Evolutionary conservation across 2,329 filamentous ascomycete species (phyloP).

Genomic region (Alternaria ethzedia): DNA sequence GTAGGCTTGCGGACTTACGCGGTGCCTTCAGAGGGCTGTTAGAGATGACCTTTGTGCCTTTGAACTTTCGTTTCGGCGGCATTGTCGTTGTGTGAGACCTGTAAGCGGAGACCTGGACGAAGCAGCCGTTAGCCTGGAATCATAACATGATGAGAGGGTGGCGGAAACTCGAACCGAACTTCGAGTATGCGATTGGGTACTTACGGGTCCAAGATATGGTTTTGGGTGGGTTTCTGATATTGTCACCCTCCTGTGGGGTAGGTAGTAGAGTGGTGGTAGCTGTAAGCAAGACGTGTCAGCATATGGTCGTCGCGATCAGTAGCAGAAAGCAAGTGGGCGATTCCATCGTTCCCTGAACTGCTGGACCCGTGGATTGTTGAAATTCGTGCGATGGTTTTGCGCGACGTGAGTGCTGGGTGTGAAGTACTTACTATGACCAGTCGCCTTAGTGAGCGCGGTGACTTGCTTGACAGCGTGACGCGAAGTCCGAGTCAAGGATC

Average conservation of each 20-base stretch:
- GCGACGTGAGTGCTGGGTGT: conserved; percentile 12
- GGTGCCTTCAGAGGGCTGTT: conserved; percentile 22
- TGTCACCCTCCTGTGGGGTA: neutral
- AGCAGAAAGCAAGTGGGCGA: neutral
- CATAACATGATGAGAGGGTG: conserved; percentile 1
- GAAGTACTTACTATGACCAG: conserved; percentile 31
- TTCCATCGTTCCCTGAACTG: neutral
- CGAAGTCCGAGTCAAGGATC: conserved; percentile 18
- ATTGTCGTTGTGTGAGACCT: conserved; percentile 28
- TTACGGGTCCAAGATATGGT: conserved; percentile 13
- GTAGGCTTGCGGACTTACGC: conserved; percentile 24
- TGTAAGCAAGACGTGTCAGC: conserved; percentile 29
- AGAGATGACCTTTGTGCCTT: conserved; percentile 25
- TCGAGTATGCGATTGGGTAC: neutral
- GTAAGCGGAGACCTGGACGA: conserved; percentile 6
- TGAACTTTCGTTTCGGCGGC: conserved; percentile 44
- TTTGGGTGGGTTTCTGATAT: neutral
- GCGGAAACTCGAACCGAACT: neutral
- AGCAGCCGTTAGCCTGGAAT: conserved; percentile 27
- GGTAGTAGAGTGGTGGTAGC: conserved; percentile 4
- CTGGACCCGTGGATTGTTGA: neutral
- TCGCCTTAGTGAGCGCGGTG: conserved; percentile 23
- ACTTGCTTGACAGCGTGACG: conserved; percentile 26
- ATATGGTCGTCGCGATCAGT: conserved; percentile 4
- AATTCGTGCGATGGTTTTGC: neutral